Evolutionary conservation across 1,284 basidiomycete species (phyloP), one percentile per base, ranked within the genome.

Genomic region (Ceratobasidium sp.): DNA sequence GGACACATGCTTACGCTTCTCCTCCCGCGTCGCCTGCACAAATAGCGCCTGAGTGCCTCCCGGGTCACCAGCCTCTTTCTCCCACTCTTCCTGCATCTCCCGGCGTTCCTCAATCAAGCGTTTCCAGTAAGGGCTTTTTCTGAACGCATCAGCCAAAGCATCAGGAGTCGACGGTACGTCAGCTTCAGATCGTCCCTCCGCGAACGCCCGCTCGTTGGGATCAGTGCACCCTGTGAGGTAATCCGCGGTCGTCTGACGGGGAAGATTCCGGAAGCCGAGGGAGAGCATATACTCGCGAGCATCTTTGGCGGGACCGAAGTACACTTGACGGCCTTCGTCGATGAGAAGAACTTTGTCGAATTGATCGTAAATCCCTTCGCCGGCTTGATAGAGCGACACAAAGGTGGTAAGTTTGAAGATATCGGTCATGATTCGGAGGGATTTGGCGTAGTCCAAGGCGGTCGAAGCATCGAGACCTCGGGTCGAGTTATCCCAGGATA

Each of bases 1-100:
- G 29, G 92, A 89, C 3, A 95, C 94, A 27, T 94, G 91, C 66
- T 87, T 88, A 83, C 94, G 91, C 86, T 97, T 97, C 81, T 94
- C 91, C 2, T 90, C 90, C 27, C 85, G 82, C 24, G 95, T 93
- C 1, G 95, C 93, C n/a, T 86, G 84, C 64, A 90, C 88, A 87
- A 97, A 97, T 24, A 89, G 86, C 73, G 91, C 89, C 81, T 93
- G 90, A 76, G 92, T 90, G 19, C 79, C 77, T 0, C 84, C 82
- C 78, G 90, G 89, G 77, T 91, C 89, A 0, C 86, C 86, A 65
- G 88, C 90, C n/a, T 84, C 80, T 19, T 82, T 75, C 79, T 91
- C 91, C 84, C 93, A 96, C 73, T 90, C 87, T 19, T 85, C 83
- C 31, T 91, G 86, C 48, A 87, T 87, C 66, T 84, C 83, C 3